Evolutionary conservation across 345 rosid genomes (phyloP).

Genomic region (Excoecaria agallocha): DNA sequence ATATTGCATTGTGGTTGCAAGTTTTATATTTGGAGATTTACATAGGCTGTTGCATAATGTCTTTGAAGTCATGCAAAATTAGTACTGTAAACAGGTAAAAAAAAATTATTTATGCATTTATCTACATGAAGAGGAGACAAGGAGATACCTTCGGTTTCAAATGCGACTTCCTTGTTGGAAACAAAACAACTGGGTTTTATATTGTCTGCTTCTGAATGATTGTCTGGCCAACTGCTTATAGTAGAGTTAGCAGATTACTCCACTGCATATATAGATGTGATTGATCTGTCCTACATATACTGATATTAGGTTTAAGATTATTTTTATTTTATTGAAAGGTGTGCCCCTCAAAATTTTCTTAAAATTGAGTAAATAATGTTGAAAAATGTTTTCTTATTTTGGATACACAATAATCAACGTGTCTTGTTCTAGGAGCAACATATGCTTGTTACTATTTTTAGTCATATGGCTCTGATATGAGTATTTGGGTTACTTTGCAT

Average conservation of each 20-base stretch:
- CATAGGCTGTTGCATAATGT: neutral
- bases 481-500: neutral
- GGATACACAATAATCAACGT: neutral
- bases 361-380: neutral
- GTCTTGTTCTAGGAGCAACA: neutral
- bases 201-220: neutral
- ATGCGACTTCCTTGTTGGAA: neutral
- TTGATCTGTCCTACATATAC: neutral
- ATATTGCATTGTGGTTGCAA: neutral
- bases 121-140: neutral
- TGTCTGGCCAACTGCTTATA: neutral
- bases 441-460: neutral
- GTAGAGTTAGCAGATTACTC: neutral
- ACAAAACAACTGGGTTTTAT: neutral
- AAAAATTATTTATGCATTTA: neutral
- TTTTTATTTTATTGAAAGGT: neutral
- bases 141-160: neutral
- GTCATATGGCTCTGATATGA: neutral
- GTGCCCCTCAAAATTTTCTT: neutral
- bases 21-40: neutral
- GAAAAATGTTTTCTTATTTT: neutral
- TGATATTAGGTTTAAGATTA: neutral
- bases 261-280: neutral
- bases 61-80: neutral
- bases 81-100: neutral